These are phyloP conservation scores for Ambrosia artemisiifolia DNA, from an alignment of 129 eudicot species.

Conservation along the genomic window DNA sequence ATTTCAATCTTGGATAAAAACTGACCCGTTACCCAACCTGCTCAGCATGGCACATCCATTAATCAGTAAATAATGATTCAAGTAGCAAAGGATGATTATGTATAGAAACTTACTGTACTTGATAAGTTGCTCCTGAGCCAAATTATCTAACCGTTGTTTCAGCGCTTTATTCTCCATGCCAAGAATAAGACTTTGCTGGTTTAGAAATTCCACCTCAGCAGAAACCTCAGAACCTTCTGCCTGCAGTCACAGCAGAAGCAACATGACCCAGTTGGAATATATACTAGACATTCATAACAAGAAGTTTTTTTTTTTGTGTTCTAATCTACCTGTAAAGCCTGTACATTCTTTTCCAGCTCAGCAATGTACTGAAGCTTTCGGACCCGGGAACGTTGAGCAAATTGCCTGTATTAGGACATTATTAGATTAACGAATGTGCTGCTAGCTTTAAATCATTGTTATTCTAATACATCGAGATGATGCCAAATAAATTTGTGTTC, in stretches of 20 bases:
- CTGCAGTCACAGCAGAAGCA: slow-evolving; percentile 38
- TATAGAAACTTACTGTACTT: slow-evolving; percentile 70
- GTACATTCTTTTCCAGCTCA: slow-evolving; percentile 94
- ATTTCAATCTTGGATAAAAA: not conserved
- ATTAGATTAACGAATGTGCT: not conserved
- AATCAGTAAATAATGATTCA: not conserved
- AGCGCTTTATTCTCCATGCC: slow-evolving; percentile 95
- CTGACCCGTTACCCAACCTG: not conserved
- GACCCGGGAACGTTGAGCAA: slow-evolving; percentile 97
- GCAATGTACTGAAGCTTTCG: slow-evolving; percentile 98
- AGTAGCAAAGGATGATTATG: not conserved
- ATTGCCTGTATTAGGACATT: slow-evolving; percentile 64
- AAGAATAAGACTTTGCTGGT: slow-evolving; percentile 84
- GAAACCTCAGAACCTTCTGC: slow-evolving; percentile 90
- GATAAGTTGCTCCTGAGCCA: slow-evolving; percentile 89
- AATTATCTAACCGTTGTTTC: slow-evolving; percentile 80
- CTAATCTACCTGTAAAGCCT: slow-evolving; percentile 76
- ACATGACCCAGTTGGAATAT: slow-evolving; percentile 8
- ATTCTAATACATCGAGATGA: not conserved
- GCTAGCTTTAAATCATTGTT: not conserved
- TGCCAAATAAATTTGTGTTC: not conserved
- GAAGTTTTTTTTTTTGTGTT: not conserved
- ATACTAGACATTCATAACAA: not conserved
- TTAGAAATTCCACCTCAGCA: slow-evolving; percentile 94
- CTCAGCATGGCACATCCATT: not conserved